phyloP scores from a whole-genome alignment of 345 rosid genomes.

The Nephelium lappaceum region DNA sequence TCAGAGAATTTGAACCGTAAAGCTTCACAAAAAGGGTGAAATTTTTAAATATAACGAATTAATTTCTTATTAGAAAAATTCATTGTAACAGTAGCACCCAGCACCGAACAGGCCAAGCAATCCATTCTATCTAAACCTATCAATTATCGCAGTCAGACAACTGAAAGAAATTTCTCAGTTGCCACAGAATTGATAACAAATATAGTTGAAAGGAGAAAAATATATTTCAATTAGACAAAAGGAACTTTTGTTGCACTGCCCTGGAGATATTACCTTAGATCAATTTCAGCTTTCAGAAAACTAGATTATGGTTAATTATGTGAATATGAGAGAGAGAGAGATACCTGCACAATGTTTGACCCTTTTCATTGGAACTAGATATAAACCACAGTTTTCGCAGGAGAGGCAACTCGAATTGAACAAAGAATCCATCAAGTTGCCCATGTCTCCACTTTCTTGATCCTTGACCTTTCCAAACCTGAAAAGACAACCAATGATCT shows the following conservation, averaged over 20 bases:
- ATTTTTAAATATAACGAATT: neutral
- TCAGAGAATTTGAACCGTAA: neutral
- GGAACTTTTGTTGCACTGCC: neutral
- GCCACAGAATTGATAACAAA: neutral
- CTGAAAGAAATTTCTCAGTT: neutral
- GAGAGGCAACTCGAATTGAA: constrained; percentile 80
- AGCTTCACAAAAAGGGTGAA: neutral
- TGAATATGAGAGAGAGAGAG: neutral
- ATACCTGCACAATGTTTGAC: constrained; percentile 85
- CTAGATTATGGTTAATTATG: neutral
- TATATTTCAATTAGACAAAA: neutral
- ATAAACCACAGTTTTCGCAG: constrained; percentile 88
- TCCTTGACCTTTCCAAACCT: constrained; percentile 99
- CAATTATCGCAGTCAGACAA: neutral
- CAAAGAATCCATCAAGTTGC: constrained; percentile 86
- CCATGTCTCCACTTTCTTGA: constrained; percentile 98
- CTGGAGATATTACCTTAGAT: neutral
- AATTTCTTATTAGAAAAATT: too few relatives aligned
- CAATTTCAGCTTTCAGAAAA: constrained; percentile 1
- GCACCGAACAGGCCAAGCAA: neutral
- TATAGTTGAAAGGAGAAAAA: neutral
- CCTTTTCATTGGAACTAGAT: constrained; percentile 78
- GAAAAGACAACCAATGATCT: constrained; percentile 16
- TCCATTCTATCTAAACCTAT: neutral
- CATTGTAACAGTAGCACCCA: neutral